These are phyloP conservation scores for Raphidocelis subcapitata DNA, from an alignment of 139 green algal genomes.

Conservation along the genomic window DNA sequence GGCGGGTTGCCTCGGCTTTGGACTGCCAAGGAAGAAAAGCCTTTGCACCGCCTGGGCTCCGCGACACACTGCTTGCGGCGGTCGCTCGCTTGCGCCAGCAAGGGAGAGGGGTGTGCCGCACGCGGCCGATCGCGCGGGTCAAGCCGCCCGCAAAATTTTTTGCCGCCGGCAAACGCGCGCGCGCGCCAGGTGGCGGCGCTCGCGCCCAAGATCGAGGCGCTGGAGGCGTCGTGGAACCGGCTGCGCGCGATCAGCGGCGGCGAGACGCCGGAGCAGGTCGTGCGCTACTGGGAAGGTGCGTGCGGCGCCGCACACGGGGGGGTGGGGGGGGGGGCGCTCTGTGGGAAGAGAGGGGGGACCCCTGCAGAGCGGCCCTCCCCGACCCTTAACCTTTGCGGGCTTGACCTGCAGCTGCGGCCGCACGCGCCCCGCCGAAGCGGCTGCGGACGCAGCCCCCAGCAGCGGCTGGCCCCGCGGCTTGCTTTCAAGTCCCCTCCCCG, in stretches of 20 bases:
- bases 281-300: slow-evolving; percentile 80
- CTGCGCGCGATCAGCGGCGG: slow-evolving; percentile 73
- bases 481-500: too few relatives aligned
- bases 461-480: too few relatives aligned
- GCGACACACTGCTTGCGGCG: too few relatives aligned
- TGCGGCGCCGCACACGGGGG: not conserved
- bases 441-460: too few relatives aligned
- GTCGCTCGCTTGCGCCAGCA: too few relatives aligned
- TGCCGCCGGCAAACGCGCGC: too few relatives aligned
- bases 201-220: slow-evolving; percentile 72
- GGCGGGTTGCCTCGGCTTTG: not conserved
- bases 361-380: not conserved
- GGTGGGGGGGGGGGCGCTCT: not conserved
- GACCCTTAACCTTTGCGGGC: not conserved
- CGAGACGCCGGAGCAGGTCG: slow-evolving; percentile 67
- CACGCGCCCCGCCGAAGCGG: too few relatives aligned
- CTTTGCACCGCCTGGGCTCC: not conserved
- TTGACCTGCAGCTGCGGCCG: too few relatives aligned
- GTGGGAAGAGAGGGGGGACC: not conserved
- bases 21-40: not conserved
- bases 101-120: too few relatives aligned
- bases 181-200: slow-evolving; percentile 43
- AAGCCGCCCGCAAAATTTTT: too few relatives aligned
- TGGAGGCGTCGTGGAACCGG: slow-evolving; percentile 79
- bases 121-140: too few relatives aligned